Evolutionary conservation across 176 grass and related monocot species (phyloP).

Genomic region (bread wheat (Triticum aestivum)): IWGSC_CS_RefSeq_v2.1 NC_057796.1:463872165-463872664

Average conservation of each 20-base stretch:
- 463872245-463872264: conserved; percentile 45
- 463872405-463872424: not conserved
- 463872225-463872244: conserved; percentile 34
- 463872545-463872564: not conserved
- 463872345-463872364: not conserved
- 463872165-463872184: conserved; percentile 24
- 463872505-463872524: no score
- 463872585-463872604: no score
- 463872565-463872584: no score
- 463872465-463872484: not conserved
- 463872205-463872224: conserved; percentile 85
- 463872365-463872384: not conserved
- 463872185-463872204: conserved; percentile 64
- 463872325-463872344: not conserved
- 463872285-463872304: not conserved
- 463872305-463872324: not conserved
- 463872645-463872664: not conserved
- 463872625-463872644: no score
- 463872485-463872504: no score
- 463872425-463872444: not conserved
- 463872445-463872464: not conserved
- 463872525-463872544: no score
- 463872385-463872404: no score
- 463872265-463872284: conserved; percentile 19
- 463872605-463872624: no score